A percentile compares a stretch with the other conserved stretches of the same genome.
Evolutionary conservation across 129 eudicot genomes (phyloP).

Genomic region (Centrapalus pauciflorus): DNA sequence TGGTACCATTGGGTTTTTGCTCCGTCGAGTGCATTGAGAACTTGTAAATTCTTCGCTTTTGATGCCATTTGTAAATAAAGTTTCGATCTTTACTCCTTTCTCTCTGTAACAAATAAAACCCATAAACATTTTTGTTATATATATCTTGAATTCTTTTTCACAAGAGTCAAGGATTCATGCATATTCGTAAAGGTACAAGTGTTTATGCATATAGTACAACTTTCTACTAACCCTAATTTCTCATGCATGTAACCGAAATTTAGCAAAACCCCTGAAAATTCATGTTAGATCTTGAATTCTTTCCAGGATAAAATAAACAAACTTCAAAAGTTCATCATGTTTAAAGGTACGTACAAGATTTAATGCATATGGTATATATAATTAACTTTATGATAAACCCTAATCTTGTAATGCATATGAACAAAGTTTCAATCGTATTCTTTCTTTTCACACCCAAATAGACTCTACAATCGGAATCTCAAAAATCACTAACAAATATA

Average conservation of each 20-base stretch:
- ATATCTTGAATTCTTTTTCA: neutral
- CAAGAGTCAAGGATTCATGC: neutral
- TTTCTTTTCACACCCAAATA: too few relatives aligned
- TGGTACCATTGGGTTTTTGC: slow-evolving; percentile 65
- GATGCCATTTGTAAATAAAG: neutral
- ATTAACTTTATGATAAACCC: too few relatives aligned
- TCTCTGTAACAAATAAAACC: neutral
- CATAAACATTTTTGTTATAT: neutral
- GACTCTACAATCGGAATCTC: too few relatives aligned
- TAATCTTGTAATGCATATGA: neutral
- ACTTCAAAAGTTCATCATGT: too few relatives aligned
- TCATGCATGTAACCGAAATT: too few relatives aligned
- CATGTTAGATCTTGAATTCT: too few relatives aligned
- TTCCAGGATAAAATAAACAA: too few relatives aligned
- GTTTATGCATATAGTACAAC: neutral
- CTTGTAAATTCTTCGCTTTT: slow-evolving; percentile 28
- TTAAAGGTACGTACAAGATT: too few relatives aligned
- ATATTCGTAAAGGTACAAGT: neutral
- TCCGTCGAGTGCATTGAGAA: slow-evolving; percentile 41
- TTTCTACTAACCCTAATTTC: neutral
- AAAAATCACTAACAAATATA: too few relatives aligned
- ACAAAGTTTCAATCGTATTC: too few relatives aligned
- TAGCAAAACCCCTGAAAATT: too few relatives aligned
- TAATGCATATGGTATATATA: too few relatives aligned
- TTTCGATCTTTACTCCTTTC: neutral